phyloP scores from a whole-genome alignment of 2,329 filamentous ascomycete genomes.

The Helotiales sp. region DNA sequence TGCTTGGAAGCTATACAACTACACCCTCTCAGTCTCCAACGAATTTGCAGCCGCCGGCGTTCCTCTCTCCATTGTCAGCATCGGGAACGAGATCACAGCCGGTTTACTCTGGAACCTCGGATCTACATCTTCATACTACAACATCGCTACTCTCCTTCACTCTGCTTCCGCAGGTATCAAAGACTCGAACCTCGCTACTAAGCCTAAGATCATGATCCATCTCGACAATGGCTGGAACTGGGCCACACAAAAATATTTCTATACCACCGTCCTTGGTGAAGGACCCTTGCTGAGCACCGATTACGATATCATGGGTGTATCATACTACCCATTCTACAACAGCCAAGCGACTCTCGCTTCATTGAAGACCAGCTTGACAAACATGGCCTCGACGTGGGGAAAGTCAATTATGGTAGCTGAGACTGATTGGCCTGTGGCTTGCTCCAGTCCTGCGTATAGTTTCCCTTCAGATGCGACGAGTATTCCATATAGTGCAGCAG shows the following conservation, averaged over 20 bases:
- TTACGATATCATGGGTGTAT: conserved; percentile 72
- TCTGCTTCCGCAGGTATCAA: conserved; percentile 65
- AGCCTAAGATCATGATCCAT: conserved; percentile 72
- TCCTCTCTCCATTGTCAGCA: conserved; percentile 61
- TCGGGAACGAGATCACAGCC: conserved; percentile 71
- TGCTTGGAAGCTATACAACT: conserved; percentile 65
- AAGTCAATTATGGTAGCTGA: conserved; percentile 71
- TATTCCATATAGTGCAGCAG: conserved; percentile 63
- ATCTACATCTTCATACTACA: conserved; percentile 51
- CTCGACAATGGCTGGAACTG: conserved; percentile 76
- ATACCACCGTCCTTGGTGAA: conserved; percentile 54
- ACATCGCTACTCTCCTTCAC: conserved; percentile 64
- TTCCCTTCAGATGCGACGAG: conserved; percentile 60
- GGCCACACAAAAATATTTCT: conserved; percentile 60
- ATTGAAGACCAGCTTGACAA: conserved; percentile 55
- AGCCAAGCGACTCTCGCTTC: conserved; percentile 56
- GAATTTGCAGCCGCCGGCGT: conserved; percentile 57
- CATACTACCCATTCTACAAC: conserved; percentile 73
- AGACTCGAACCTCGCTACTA: conserved; percentile 55
- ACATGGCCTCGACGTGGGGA: conserved; percentile 60
- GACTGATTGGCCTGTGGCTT: conserved; percentile 68
- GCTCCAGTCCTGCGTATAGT: conserved; percentile 54
- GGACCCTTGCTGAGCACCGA: conserved; percentile 53
- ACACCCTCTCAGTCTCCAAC: conserved; percentile 63
- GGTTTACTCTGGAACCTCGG: conserved; percentile 70